Percentiles rank a stretch among this genome's conserved stretches.
phyloP scores from a whole-genome alignment of 768 basidiomycete genomes.

The Glaciozyma martinii region DNA sequence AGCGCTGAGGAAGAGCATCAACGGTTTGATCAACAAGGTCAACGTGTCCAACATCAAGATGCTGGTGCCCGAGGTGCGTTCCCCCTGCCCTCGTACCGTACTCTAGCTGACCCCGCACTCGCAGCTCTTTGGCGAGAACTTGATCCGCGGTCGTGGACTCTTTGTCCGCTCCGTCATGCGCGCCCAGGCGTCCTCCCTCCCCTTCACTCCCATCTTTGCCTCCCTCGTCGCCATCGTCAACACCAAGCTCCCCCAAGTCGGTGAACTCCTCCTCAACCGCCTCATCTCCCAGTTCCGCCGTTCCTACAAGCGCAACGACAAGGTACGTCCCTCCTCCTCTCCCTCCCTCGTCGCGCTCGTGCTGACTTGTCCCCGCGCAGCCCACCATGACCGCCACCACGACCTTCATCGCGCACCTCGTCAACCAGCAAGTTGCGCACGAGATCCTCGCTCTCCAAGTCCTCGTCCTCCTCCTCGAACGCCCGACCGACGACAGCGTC shows the following conservation, averaged over 20 bases:
- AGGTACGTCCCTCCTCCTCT: conserved; percentile 49
- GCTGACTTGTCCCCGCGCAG: conserved; percentile 41
- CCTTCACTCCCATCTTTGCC: conserved; percentile 95
- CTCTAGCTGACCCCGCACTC: neutral
- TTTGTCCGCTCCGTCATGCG: conserved; percentile 95
- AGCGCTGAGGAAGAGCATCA: conserved; percentile 90
- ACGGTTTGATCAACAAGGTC: conserved; percentile 99
- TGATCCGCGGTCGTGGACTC: conserved; percentile 83
- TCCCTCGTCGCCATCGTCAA: conserved; percentile 90
- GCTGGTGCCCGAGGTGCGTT: conserved; percentile 33
- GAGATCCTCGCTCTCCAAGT: conserved; percentile 92
- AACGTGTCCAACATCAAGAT: conserved; percentile 77
- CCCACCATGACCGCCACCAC: conserved; percentile 87
- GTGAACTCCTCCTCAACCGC: conserved; percentile 77
- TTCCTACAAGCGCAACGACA: conserved; percentile 94
- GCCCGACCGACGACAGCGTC: conserved; percentile 93
- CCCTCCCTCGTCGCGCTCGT: neutral
- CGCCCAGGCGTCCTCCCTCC: conserved; percentile 90
- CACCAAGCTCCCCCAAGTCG: conserved; percentile 91
- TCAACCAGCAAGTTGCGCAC: conserved; percentile 86
- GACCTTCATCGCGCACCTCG: conserved; percentile 73
- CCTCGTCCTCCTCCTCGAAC: conserved; percentile 86
- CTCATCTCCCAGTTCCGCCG: conserved; percentile 91
- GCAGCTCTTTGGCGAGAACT: conserved; percentile 75
- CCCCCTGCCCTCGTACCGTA: neutral